These are phyloP conservation scores for Aphanomyces invadans DNA, from an alignment of 352 stramenopile species.

Conservation along the genomic window DNA sequence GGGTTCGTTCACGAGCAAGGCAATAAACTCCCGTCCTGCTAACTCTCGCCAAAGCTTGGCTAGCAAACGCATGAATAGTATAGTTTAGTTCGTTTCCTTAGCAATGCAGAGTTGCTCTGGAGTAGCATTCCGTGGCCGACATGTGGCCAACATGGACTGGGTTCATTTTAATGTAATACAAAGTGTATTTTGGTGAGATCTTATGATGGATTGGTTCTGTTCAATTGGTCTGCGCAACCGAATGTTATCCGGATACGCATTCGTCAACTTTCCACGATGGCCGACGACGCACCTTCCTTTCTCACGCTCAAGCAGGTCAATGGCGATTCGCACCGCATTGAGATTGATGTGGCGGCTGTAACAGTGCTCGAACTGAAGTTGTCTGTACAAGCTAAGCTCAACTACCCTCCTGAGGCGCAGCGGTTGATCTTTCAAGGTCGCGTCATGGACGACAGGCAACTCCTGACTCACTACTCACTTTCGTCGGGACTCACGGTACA, in stretches of 20 bases:
- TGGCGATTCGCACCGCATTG: conserved; percentile 11
- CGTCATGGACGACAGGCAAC: conserved; percentile 68
- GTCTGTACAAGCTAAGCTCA: conserved; percentile 42
- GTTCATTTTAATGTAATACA: too few species aligned
- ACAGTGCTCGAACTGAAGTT: conserved; percentile 66
- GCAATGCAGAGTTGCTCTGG: too few species aligned
- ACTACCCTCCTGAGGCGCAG: conserved; percentile 59
- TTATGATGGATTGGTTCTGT: too few species aligned
- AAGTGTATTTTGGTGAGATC: too few species aligned
- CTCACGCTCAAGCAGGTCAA: conserved; percentile 21
- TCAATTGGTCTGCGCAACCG: not conserved
- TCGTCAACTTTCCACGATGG: not conserved
- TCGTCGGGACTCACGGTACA: conserved; percentile 54
- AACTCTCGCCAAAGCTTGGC: too few species aligned
- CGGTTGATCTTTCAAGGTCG: conserved; percentile 83
- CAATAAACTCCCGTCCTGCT: too few species aligned
- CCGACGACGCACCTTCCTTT: not conserved
- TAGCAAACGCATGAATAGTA: too few species aligned
- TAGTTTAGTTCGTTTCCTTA: too few species aligned
- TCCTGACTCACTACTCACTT: conserved; percentile 60
- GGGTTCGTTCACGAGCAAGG: too few species aligned
- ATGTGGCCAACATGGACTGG: too few species aligned
- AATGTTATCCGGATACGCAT: not conserved
- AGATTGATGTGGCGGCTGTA: conserved; percentile 31
- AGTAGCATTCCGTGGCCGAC: too few species aligned